These are phyloP conservation scores for Spatholobus suberectus DNA, from an alignment of 306 rosid species.

Conservation along the genomic window DNA sequence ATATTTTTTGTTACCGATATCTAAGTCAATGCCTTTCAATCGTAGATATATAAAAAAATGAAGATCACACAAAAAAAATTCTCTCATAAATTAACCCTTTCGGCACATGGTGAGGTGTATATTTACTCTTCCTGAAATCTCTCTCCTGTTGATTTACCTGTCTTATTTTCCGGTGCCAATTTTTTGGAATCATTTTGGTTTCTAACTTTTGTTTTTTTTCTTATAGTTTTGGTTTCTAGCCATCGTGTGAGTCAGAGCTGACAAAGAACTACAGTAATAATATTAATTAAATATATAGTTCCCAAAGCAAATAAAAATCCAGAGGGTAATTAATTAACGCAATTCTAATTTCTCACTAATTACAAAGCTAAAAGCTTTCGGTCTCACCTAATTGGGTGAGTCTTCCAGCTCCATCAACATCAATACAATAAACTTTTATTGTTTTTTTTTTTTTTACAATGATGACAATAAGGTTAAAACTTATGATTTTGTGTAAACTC, in stretches of 20 bases:
- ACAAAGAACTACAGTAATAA: constrained; percentile 22
- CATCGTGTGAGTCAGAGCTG: constrained; percentile 30
- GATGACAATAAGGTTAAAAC: too few species aligned
- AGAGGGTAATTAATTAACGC: neutral
- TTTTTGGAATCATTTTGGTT: neutral
- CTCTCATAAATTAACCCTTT: neutral
- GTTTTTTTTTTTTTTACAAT: too few species aligned
- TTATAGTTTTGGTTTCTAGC: neutral
- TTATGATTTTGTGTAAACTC: too few species aligned
- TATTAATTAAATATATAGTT: neutral
- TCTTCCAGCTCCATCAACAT: neutral
- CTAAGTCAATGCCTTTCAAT: too few species aligned
- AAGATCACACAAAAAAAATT: too few species aligned
- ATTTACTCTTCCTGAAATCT: neutral
- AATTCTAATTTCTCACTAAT: neutral
- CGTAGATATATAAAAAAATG: too few species aligned
- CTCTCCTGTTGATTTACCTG: neutral
- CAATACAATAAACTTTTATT: too few species aligned
- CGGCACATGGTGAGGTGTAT: neutral
- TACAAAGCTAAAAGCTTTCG: neutral
- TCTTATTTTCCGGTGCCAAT: neutral
- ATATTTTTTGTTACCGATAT: too few species aligned
- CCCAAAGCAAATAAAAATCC: neutral
- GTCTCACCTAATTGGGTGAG: neutral
- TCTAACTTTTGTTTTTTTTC: too few species aligned